phyloP scores from a whole-genome alignment of 1,139 yeast species.

The Lodderomyces metapsilosis region DNA sequence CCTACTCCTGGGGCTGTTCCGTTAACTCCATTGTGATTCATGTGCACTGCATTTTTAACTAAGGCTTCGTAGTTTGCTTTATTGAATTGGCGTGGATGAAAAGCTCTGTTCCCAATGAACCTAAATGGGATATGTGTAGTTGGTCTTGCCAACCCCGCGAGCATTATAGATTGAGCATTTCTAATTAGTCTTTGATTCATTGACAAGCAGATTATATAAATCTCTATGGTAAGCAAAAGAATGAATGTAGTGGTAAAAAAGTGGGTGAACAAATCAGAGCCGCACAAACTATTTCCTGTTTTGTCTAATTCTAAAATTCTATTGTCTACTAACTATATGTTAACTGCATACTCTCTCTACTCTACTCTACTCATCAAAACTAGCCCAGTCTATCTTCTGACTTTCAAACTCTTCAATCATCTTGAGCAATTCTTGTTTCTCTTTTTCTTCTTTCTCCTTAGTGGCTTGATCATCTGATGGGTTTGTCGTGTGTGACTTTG shows the following conservation, averaged over 20 bases:
- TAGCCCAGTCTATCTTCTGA: slow-evolving; percentile 35
- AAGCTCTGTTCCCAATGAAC: not conserved
- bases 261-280: not conserved
- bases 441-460: slow-evolving; percentile 20
- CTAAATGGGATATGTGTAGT: not conserved
- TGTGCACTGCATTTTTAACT: slow-evolving; percentile 6
- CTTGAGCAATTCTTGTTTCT: slow-evolving; percentile 27
- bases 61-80: slow-evolving; percentile 7
- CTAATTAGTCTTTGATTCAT: not conserved
- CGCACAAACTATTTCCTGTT: too few species aligned
- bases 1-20: not conserved
- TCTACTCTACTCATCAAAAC: slow-evolving; percentile 15
- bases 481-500: not conserved
- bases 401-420: slow-evolving; percentile 32
- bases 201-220: not conserved
- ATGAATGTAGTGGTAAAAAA: too few species aligned
- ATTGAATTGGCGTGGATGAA: not conserved
- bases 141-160: not conserved
- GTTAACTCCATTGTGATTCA: slow-evolving; percentile 2
- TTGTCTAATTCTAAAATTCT: not conserved
- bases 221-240: too few species aligned
- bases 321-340: not conserved
- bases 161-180: not conserved
- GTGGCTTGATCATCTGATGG: not conserved
- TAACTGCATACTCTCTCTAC: too few species aligned